These are phyloP conservation scores for Neobulgaria alba DNA, from an alignment of 2,329 filamentous ascomycete genomes.

Conservation along the genomic window DNA sequence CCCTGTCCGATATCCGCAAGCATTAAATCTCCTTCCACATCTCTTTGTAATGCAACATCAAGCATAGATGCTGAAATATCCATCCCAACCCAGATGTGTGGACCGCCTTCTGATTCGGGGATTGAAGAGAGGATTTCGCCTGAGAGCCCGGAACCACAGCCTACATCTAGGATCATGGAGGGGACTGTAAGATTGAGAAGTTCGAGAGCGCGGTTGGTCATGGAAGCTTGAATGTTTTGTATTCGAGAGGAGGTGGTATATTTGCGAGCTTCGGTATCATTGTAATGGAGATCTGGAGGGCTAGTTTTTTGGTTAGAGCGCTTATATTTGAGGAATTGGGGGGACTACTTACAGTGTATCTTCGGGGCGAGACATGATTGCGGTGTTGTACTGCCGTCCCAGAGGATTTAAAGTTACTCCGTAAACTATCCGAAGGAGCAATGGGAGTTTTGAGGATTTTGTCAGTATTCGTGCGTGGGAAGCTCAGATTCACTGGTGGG, in stretches of 20 bases:
- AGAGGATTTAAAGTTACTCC: too few species aligned
- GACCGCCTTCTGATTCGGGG: conserved; percentile 62
- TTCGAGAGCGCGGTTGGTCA: conserved; percentile 89
- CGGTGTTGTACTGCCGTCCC: conserved; percentile 22
- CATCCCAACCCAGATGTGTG: conserved; percentile 96
- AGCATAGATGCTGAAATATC: conserved; percentile 94
- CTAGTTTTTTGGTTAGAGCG: conserved; percentile 43
- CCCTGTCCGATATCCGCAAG: conserved; percentile 94
- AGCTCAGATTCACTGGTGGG: conserved; percentile 1
- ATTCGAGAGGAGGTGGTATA: conserved; percentile 96
- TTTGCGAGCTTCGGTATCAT: conserved; percentile 90
- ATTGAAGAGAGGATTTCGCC: conserved; percentile 85
- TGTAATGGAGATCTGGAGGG: conserved; percentile 94
- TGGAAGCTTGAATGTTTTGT: conserved; percentile 86
- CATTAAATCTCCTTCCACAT: conserved; percentile 88
- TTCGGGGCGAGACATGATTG: conserved; percentile 90
- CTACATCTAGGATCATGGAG: conserved; percentile 90
- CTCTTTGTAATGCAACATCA: conserved; percentile 83
- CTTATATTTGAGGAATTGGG: conserved; percentile 17
- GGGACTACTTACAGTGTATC: conserved; percentile 78
- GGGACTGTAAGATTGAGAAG: conserved; percentile 74
- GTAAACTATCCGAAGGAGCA: too few species aligned
- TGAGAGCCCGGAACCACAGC: conserved; percentile 88
- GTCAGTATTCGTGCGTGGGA: too few species aligned
- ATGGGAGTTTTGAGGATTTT: too few species aligned